Conservation (phyloP, 164 flowering plant species). For the Liriodendron chinense region DNA sequence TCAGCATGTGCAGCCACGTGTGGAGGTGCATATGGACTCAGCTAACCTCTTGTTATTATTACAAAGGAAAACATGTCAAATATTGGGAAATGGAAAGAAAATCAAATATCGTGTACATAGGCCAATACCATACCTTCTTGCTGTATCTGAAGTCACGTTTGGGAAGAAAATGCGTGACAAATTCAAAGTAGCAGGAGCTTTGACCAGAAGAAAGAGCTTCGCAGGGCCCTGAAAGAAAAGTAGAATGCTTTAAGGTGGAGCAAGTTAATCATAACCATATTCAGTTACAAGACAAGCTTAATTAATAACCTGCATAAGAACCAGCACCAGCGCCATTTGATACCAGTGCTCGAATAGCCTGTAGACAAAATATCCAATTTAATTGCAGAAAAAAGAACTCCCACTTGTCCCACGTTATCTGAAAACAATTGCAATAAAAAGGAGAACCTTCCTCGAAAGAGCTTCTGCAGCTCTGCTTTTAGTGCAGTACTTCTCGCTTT, state of each 20-base stretch:
- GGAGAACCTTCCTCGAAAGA: constrained; percentile 73
- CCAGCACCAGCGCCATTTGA: constrained; percentile 82
- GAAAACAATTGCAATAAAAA: not conserved
- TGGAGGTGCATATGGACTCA: not conserved
- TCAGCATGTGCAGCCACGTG: not conserved
- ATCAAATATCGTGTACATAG: not conserved
- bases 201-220: constrained; percentile 82
- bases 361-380: constrained; percentile 14
- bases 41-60: not conserved
- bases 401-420: not conserved
- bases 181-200: constrained; percentile 73
- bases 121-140: constrained; percentile 59
- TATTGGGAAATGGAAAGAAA: not conserved
- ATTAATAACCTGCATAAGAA: constrained; percentile 60
- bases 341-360: constrained; percentile 75
- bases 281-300: not conserved
- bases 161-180: constrained; percentile 89
- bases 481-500: constrained; percentile 27
- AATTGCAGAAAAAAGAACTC: not conserved
- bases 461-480: constrained; percentile 61
- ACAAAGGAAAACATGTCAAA: not conserved
- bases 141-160: constrained; percentile 82
- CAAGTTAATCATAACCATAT: not conserved
- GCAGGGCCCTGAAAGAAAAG: constrained; percentile 52
- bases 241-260: not conserved